Evolutionary conservation across 768 basidiomycete genomes (phyloP).

Genomic region (Russula emetica): DNA sequence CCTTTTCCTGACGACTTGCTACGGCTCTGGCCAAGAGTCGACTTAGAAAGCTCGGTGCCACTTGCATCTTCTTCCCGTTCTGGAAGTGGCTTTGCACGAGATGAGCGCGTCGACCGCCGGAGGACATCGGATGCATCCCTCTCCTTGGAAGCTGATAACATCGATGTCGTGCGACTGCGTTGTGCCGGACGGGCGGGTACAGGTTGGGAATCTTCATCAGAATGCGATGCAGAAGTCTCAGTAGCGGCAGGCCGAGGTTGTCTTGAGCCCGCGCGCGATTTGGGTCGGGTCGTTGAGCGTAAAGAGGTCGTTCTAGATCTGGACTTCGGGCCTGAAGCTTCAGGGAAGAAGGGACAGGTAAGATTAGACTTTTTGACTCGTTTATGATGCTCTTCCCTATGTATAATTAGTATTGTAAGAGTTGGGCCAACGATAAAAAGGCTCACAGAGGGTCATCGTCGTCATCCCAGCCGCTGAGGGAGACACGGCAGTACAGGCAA

Average conservation of each 20-base stretch:
- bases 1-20: slow-evolving; percentile 29
- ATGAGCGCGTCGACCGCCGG: slow-evolving; percentile 28
- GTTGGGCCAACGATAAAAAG: slow-evolving; percentile 4
- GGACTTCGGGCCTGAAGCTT: slow-evolving; percentile 25
- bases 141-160: slow-evolving; percentile 6
- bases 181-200: slow-evolving; percentile 15
- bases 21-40: slow-evolving; percentile 28
- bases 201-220: slow-evolving; percentile 23
- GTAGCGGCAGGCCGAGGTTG: slow-evolving; percentile 13
- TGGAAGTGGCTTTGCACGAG: slow-evolving; percentile 14
- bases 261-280: slow-evolving; percentile 24
- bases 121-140: slow-evolving; percentile 19
- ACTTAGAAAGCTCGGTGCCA: slow-evolving; percentile 31
- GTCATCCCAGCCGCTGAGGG: slow-evolving; percentile 81
- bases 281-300: slow-evolving; percentile 32
- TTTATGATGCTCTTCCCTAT: slow-evolving; percentile 70
- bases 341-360: slow-evolving; percentile 44
- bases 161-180: slow-evolving; percentile 19
- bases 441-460: slow-evolving; percentile 85
- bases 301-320: slow-evolving; percentile 29
- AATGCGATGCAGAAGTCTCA: slow-evolving; percentile 19
- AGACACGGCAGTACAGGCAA: slow-evolving; percentile 79
- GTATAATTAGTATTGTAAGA: slow-evolving; percentile 15
- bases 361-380: slow-evolving; percentile 50
- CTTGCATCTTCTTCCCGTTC: slow-evolving; percentile 30